Evolutionary conservation across 2,329 filamentous ascomycete species (phyloP).

Genomic region (Cladosporium sphaerospermum): DNA sequence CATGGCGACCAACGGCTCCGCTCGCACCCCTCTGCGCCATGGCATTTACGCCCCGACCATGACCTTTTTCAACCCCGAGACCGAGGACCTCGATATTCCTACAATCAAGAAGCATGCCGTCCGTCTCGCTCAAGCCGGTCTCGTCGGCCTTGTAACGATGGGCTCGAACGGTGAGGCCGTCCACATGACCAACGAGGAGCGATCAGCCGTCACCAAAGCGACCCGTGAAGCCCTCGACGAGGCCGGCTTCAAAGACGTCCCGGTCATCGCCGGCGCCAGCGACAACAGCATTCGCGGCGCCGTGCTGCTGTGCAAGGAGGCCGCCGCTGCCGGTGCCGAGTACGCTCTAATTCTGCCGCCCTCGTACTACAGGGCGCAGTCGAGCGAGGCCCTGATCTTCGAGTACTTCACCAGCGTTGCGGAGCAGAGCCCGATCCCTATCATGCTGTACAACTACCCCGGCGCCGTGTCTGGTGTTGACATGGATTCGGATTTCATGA

Average conservation of each 20-base stretch:
- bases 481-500: slow-evolving; percentile 82
- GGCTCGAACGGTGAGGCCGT: slow-evolving; percentile 88
- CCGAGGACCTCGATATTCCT: slow-evolving; percentile 76
- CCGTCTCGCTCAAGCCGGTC: slow-evolving; percentile 68
- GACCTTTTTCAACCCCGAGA: slow-evolving; percentile 81
- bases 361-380: slow-evolving; percentile 73
- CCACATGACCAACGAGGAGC: slow-evolving; percentile 74
- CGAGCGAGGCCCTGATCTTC: slow-evolving; percentile 66
- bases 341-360: slow-evolving; percentile 75
- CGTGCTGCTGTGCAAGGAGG: slow-evolving; percentile 65
- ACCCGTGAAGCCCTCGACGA: slow-evolving; percentile 77
- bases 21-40: slow-evolving; percentile 58
- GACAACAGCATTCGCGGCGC: slow-evolving; percentile 77
- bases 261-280: slow-evolving; percentile 75
- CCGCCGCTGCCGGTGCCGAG: slow-evolving; percentile 65
- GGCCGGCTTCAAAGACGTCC: slow-evolving; percentile 68
- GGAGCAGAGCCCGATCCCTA: slow-evolving; percentile 66
- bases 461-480: slow-evolving; percentile 81
- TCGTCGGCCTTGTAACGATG: slow-evolving; percentile 78
- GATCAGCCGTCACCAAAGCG: slow-evolving; percentile 65
- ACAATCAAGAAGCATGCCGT: slow-evolving; percentile 75
- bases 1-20: slow-evolving; percentile 28
- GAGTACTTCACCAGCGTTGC: slow-evolving; percentile 71
- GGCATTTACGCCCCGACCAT: slow-evolving; percentile 85
- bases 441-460: slow-evolving; percentile 87